Conservation (phyloP, 768 basidiomycete genomes). For the Sarcodon sp. region DNA sequence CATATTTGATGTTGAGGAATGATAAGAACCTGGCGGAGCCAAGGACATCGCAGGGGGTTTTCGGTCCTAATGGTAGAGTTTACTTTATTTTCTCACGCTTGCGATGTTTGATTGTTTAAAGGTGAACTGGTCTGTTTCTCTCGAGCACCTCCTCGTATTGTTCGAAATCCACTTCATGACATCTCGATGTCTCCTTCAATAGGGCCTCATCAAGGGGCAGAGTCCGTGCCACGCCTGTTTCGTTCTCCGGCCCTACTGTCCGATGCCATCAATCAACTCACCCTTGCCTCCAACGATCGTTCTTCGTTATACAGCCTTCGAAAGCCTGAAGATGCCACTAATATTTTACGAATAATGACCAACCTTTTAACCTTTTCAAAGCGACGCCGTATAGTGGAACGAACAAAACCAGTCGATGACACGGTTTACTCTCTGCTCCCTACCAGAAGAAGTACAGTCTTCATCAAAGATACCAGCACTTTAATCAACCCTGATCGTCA, state of each 20-base stretch:
- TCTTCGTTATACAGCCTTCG: constrained; percentile 25
- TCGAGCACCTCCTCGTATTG: constrained; percentile 59
- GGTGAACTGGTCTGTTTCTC: constrained; percentile 86
- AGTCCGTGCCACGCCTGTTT: constrained; percentile 21
- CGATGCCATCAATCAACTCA: constrained; percentile 59
- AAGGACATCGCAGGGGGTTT: constrained; percentile 76
- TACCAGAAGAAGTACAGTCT: constrained; percentile 42
- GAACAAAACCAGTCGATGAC: constrained; percentile 23
- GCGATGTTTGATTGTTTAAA: constrained; percentile 15
- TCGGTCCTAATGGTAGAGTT: constrained; percentile 70
- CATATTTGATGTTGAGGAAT: constrained; percentile 41
- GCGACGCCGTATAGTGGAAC: constrained; percentile 22
- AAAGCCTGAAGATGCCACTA: constrained; percentile 35
- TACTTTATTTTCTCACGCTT: neutral
- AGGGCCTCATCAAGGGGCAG: constrained; percentile 8
- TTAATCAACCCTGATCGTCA: constrained; percentile 37
- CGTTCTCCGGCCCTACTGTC: constrained; percentile 61
- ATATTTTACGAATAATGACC: constrained; percentile 67
- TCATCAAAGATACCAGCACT: constrained; percentile 38
- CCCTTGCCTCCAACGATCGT: constrained; percentile 46
- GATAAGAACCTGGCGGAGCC: constrained; percentile 78
- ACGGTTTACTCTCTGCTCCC: constrained; percentile 29
- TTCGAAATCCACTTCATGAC: constrained; percentile 42
- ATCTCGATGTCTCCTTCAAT: constrained; percentile 30
- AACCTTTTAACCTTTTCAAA: constrained; percentile 45